phyloP scores from a whole-genome alignment of 139 green algal genomes.

The Zygnema circumcarinatum region DNA sequence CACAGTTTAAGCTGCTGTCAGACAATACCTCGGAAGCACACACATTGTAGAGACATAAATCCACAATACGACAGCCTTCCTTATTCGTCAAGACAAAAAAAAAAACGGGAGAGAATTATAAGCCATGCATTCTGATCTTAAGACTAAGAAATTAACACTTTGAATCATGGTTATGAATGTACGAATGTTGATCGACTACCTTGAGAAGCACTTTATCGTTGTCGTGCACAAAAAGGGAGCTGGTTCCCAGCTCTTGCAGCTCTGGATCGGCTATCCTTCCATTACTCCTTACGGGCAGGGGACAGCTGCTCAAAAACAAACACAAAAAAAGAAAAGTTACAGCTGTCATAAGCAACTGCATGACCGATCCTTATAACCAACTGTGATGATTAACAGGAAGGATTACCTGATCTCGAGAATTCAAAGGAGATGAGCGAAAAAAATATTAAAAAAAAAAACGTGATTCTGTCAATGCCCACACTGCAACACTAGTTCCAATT shows the following conservation, averaged over 20 bases:
- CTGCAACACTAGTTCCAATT: no score
- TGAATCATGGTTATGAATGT: no score
- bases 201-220: slow-evolving; percentile 55
- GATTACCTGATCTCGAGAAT: slow-evolving; percentile 9
- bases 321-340: background rate
- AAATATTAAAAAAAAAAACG: background rate
- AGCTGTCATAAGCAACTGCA: background rate
- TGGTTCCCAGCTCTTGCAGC: slow-evolving; percentile 34
- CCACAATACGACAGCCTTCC: no score
- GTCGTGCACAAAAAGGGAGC: slow-evolving; percentile 48
- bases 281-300: background rate
- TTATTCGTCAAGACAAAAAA: no score
- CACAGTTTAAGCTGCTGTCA: no score
- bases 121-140: no score
- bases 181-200: no score
- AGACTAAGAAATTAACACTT: no score
- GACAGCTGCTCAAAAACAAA: slow-evolving; percentile 22
- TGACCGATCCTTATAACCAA: background rate
- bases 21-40: no score
- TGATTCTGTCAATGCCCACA: background rate
- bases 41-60: no score
- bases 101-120: no score
- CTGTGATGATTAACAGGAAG: background rate
- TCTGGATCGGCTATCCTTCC: background rate
- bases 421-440: background rate